These are phyloP conservation scores for Eucalyptus sideroxylon DNA, from an alignment of 345 rosid species.

Conservation along the genomic window DNA sequence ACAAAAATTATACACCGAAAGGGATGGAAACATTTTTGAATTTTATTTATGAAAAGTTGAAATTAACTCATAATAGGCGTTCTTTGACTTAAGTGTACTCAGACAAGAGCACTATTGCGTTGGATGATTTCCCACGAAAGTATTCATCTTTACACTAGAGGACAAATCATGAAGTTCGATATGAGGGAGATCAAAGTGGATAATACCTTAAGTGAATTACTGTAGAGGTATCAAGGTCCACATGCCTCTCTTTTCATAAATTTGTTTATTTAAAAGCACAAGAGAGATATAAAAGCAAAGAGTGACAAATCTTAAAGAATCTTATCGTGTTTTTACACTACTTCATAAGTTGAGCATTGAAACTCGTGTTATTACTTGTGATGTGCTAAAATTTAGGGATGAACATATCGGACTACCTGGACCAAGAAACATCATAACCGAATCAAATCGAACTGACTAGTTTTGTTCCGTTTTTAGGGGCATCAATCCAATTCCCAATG, in stretches of 20 bases:
- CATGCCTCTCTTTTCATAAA: neutral
- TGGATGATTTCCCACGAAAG: neutral
- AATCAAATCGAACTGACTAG: fast-evolving
- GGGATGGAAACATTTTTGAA: neutral
- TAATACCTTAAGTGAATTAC: neutral
- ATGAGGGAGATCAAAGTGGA: fast-evolving
- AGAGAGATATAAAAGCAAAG: neutral
- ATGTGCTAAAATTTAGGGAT: neutral
- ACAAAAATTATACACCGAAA: neutral
- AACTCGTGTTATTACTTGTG: neutral
- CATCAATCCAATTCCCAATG: fast-evolving
- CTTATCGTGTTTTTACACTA: neutral
- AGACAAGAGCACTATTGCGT: fast-evolving
- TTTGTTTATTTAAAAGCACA: neutral
- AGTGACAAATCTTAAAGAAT: fast-evolving
- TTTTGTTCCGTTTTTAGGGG: fast-evolving
- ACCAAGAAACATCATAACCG: fast-evolving
- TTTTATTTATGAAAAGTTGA: neutral
- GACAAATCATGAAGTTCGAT: neutral
- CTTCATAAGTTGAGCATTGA: neutral
- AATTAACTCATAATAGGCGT: neutral
- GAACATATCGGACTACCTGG: fast-evolving
- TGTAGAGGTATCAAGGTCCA: fast-evolving
- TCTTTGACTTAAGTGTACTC: neutral
- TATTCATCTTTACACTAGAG: neutral